phyloP scores from a whole-genome alignment of 495 filamentous ascomycete genomes.

The Annulohypoxylon nitens region DNA sequence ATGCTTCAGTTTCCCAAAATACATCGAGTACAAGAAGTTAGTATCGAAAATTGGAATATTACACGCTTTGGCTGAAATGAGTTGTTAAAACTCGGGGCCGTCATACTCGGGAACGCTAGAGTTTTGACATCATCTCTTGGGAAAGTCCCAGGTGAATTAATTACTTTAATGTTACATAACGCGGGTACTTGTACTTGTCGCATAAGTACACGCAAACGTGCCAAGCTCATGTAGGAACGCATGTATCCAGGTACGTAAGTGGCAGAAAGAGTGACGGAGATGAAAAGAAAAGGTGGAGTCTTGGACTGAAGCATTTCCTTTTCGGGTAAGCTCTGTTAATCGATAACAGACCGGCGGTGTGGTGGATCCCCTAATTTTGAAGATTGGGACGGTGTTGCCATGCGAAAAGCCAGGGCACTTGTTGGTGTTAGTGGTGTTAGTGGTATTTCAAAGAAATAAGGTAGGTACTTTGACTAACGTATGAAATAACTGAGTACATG shows the following conservation, averaged over 20 bases:
- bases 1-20: background rate
- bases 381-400: constrained; percentile 24
- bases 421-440: too few species aligned
- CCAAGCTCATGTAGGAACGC: background rate
- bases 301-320: background rate
- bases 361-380: constrained; percentile 38
- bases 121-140: constrained; percentile 3
- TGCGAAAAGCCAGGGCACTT: background rate
- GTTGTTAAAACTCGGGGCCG: constrained; percentile 3
- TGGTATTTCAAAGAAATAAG: background rate
- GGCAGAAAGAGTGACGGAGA: background rate
- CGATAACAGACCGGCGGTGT: constrained; percentile 23
- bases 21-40: background rate
- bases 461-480: constrained; percentile 1
- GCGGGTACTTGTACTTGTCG: background rate
- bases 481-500: background rate
- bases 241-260: background rate
- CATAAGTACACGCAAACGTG: background rate
- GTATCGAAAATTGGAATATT: background rate
- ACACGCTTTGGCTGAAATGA: background rate
- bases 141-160: background rate
- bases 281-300: background rate
- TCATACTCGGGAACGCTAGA: constrained; percentile 10
- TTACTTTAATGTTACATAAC: constrained; percentile 9
- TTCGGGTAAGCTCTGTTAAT: constrained; percentile 8